Conservation (phyloP, 2,329 filamentous ascomycete genomes). For the Colletotrichum graminicola region DNA sequence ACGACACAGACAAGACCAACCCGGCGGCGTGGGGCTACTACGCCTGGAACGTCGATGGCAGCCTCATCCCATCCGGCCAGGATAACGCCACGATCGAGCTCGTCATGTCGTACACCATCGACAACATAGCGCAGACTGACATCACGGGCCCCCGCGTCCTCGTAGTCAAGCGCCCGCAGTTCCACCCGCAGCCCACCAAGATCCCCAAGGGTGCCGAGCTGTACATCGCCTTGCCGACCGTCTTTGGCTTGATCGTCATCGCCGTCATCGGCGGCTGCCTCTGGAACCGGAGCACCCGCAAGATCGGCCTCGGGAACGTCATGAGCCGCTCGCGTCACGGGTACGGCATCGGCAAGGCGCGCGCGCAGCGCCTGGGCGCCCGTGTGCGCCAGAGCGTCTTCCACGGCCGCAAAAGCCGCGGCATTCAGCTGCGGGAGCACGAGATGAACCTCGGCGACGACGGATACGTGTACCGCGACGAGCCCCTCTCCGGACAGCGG, state of each 20-base stretch:
- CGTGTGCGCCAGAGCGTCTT: conserved; percentile 48
- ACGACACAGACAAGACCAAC: conserved; percentile 32
- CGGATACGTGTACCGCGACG: conserved; percentile 51
- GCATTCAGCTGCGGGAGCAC: conserved; percentile 56
- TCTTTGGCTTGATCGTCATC: conserved; percentile 61
- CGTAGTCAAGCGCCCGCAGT: conserved; percentile 53
- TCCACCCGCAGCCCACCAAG: conserved; percentile 49
- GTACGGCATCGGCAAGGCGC: conserved; percentile 57
- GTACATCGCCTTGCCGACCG: conserved; percentile 65
- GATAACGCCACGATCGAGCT: conserved; percentile 48
- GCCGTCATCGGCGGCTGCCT: conserved; percentile 67
- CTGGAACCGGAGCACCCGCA: conserved; percentile 64
- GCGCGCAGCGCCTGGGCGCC: conserved; percentile 51
- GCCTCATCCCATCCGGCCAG: conserved; percentile 44
- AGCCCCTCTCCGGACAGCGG: conserved; percentile 45
- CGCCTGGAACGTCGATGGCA: conserved; percentile 47
- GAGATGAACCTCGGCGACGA: conserved; percentile 42
- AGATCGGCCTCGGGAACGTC: conserved; percentile 64
- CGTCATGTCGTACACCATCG: conserved; percentile 50
- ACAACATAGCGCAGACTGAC: conserved; percentile 51
- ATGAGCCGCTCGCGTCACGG: conserved; percentile 61
- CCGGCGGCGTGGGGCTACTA: conserved; percentile 49
- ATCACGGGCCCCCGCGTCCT: conserved; percentile 57
- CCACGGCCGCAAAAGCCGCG: conserved; percentile 48
- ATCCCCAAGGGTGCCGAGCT: conserved; percentile 57